Evolutionary conservation across 129 eudicot species (phyloP).

Genomic region (Cynara cardunculus): DNA sequence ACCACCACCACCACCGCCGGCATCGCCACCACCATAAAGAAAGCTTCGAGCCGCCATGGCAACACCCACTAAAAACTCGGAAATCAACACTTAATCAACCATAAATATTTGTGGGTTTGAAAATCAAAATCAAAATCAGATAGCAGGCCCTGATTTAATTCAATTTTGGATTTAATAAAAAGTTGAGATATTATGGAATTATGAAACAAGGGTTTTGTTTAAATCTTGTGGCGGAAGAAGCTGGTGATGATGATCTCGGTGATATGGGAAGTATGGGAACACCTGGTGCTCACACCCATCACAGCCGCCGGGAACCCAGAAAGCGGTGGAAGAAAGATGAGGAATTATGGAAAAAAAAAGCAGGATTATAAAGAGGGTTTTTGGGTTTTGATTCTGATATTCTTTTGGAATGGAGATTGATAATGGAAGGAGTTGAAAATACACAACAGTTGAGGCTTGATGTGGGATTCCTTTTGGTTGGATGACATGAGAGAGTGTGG

Average conservation of each 20-base stretch:
- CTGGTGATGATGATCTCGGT: slow-evolving; percentile 88
- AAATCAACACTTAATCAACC: slow-evolving; percentile 31
- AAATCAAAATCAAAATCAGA: background rate
- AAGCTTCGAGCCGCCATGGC: slow-evolving; percentile 55
- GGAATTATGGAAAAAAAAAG: background rate
- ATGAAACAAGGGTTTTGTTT: background rate
- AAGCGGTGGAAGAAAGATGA: background rate
- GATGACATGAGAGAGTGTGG: slow-evolving; percentile 25
- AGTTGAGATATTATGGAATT: background rate
- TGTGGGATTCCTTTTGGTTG: slow-evolving; percentile 33
- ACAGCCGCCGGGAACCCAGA: slow-evolving; percentile 24
- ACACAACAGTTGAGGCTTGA: background rate
- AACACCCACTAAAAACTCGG: background rate
- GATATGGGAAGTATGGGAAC: slow-evolving; percentile 91
- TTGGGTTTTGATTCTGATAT: background rate
- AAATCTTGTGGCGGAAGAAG: slow-evolving; percentile 80
- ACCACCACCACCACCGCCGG: background rate
- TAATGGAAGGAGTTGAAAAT: slow-evolving; percentile 17
- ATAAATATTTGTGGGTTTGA: slow-evolving; percentile 23
- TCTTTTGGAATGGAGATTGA: background rate
- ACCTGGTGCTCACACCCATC: slow-evolving; percentile 68
- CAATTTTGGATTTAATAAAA: background rate
- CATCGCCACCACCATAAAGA: slow-evolving; percentile 34
- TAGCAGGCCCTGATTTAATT: background rate
- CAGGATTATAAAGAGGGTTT: background rate